phyloP scores from a whole-genome alignment of 306 rosid species.

The Castanea crenata region DNA sequence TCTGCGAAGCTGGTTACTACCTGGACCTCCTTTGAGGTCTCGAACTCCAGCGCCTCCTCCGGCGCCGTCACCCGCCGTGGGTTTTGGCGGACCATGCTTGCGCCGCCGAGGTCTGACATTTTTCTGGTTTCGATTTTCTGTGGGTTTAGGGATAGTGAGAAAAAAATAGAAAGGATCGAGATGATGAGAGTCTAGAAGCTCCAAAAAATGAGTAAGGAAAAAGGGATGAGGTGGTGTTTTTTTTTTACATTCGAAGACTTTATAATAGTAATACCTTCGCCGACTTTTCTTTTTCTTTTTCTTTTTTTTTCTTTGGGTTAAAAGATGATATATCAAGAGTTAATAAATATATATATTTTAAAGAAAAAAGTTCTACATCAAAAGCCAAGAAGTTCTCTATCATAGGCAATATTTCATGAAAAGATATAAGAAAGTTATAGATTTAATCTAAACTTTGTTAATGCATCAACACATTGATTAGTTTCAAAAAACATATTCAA shows the following conservation, averaged over 20 bases:
- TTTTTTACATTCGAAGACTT: no score
- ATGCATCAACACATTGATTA: no score
- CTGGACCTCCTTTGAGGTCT: slow-evolving; percentile 81
- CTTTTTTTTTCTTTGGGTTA: no score
- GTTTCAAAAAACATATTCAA: accelerated
- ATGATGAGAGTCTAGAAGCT: not conserved
- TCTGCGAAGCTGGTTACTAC: slow-evolving; percentile 79
- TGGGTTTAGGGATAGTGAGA: not conserved
- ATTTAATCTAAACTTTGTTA: accelerated
- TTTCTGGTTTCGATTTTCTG: not conserved
- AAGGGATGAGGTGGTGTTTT: not conserved
- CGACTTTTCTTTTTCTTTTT: no score
- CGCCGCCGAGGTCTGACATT: slow-evolving; percentile 48
- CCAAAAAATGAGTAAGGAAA: not conserved
- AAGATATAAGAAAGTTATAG: no score
- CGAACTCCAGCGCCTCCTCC: slow-evolving; percentile 78
- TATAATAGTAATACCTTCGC: no score
- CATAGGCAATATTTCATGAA: no score
- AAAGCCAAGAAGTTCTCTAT: no score
- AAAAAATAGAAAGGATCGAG: not conserved
- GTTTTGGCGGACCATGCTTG: slow-evolving; percentile 78
- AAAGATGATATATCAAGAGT: no score
- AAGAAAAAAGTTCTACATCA: no score
- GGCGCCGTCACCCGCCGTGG: slow-evolving; percentile 42
- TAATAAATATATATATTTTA: no score